Base-by-base conservation (phyloP, 352 stramenopile genomes). In the Sclerospora graminicola region DNA sequence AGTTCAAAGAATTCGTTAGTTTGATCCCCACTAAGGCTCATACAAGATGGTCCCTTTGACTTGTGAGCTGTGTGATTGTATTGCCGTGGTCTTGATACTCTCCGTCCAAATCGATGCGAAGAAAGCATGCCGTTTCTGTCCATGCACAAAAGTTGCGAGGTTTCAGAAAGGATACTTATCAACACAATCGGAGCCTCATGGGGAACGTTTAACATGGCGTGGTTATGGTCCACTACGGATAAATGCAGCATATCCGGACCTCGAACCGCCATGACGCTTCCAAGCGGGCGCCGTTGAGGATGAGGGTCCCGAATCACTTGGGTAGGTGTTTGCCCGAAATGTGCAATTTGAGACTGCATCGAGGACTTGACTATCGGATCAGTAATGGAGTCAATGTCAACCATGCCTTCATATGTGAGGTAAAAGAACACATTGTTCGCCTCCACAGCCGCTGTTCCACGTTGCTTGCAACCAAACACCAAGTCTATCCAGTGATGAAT, bases 361-460 rank as follows among this genome's bases (percentile, higher is more conserved):
- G 94, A 97, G 29, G 92, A 94, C 54, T 93, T 89, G 20, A 92
- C 67, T 20, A 97, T 72, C 6, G 96, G 64, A 29, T 98, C 89
- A 18, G 94, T 63, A 57, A 95, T 94, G 5, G 93, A 95, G 53
- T 98, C 88, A 26, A 99, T 79, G 57, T 99, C 93, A 31, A 99
- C 94, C 61, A 95, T 94, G 31, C 95, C 95, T 71, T 98, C 95
- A 53, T 99, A 99, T 1, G 90, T 98, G 26, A 99, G 71, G 54
- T 98, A 97, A 60, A 98, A 97, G 60, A 98, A 99, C 8, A 98
- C 64, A 57, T 99, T 99, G 52, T 97, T 88, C 6, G 94, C 89
- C 9, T 88, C 74, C 23, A 97, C 73, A 7, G 96, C 93, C 21
- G 87, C 85, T 19, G 60, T 41, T 0, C 78, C 82, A 20, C 79